Conservation (phyloP, 805 yeast species). For the Wickerhamomyces ciferrii region DNA sequence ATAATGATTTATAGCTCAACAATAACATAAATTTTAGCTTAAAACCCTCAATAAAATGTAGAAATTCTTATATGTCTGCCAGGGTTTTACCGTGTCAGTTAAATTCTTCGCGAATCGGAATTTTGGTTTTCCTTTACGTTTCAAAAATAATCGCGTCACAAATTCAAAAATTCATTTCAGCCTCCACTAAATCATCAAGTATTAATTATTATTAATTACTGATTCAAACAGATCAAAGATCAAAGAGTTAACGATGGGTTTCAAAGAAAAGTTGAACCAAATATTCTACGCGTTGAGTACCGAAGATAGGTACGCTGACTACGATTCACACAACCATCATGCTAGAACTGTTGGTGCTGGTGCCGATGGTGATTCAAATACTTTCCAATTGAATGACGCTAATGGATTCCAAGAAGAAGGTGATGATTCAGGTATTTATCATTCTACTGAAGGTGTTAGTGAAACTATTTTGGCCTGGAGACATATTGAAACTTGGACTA, state of each 20-base stretch:
- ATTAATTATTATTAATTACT: no score
- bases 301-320: slow-evolving; percentile 67
- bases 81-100: no score
- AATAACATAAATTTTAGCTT: no score
- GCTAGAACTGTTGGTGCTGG: slow-evolving; percentile 18
- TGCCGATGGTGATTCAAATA: slow-evolving; percentile 2
- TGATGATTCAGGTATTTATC: slow-evolving; percentile 25
- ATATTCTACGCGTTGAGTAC: slow-evolving; percentile 60
- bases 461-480: slow-evolving; percentile 81
- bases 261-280: slow-evolving; percentile 47
- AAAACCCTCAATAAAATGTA: no score
- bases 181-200: no score
- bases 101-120: neutral
- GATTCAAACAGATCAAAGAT: neutral
- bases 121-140: neutral
- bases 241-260: slow-evolving; percentile 22
- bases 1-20: no score
- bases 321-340: slow-evolving; percentile 39
- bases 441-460: slow-evolving; percentile 57
- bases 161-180: neutral
- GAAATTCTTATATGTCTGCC: no score
- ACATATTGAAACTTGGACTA: slow-evolving; percentile 81
- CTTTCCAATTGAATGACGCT: slow-evolving; percentile 18
- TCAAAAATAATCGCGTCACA: neutral
- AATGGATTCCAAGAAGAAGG: slow-evolving; percentile 31